Evolutionary conservation across 176 grass and related monocot species (phyloP).

Genomic region (Oryza officinalis): DNA sequence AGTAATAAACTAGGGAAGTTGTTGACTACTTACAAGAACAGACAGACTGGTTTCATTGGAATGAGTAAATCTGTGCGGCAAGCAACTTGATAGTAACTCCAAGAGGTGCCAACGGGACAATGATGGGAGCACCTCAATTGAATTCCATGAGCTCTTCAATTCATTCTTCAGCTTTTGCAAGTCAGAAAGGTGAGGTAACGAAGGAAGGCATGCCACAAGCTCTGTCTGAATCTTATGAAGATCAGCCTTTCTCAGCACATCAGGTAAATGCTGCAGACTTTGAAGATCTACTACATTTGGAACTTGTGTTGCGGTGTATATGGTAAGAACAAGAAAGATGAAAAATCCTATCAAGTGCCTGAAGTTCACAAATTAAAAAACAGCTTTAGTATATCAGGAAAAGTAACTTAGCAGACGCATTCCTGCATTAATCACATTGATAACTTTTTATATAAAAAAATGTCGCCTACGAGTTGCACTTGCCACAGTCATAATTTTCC

Average conservation of each 20-base stretch:
- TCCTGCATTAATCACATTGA: not conserved
- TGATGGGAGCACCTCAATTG: slow-evolving; percentile 64
- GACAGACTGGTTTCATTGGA: slow-evolving; percentile 59
- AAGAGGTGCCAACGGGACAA: slow-evolving; percentile 66
- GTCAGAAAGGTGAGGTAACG: slow-evolving; percentile 66
- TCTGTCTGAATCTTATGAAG: slow-evolving; percentile 73
- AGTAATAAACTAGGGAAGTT: not conserved
- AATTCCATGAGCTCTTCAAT: slow-evolving; percentile 63
- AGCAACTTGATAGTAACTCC: slow-evolving; percentile 67
- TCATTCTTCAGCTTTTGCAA: slow-evolving; percentile 77
- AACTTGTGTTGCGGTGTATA: slow-evolving; percentile 86
- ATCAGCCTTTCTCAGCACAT: slow-evolving; percentile 71
- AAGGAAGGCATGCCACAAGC: slow-evolving; percentile 73
- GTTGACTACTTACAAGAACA: slow-evolving; percentile 55
- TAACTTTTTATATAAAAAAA: not conserved
- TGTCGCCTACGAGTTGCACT: not conserved
- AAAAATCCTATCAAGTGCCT: slow-evolving; percentile 97
- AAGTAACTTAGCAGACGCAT: not conserved
- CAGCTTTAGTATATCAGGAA: slow-evolving; percentile 26
- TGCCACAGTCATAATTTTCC: not conserved
- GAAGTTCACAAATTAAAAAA: slow-evolving; percentile 22
- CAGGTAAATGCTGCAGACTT: slow-evolving; percentile 68
- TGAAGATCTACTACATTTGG: slow-evolving; percentile 69
- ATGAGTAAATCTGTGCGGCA: slow-evolving; percentile 66
- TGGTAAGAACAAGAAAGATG: slow-evolving; percentile 83